Evolutionary conservation across 73 alveolate species (phyloP), one percentile per base, ranked within the genome.

Genomic region (Paramecium bursaria): DNA sequence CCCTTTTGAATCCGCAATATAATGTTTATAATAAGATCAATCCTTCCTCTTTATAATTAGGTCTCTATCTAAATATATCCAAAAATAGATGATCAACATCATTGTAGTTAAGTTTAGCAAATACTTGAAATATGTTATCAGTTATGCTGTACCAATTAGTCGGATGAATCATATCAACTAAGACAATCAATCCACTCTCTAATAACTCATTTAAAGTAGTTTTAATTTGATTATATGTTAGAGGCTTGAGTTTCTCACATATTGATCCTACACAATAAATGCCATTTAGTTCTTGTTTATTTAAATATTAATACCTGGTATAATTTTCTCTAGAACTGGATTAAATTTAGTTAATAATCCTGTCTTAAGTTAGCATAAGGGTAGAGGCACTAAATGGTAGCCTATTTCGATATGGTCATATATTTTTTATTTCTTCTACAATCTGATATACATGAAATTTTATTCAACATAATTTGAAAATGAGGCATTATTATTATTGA

Each of bases 271-370:
- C 55, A 67, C 82, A 35, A 67, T 67, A 39, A 19, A 67, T 67
- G 0, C 82, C 82, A 67, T 67, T 67, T n/a, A n/a, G n/a, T n/a
- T n/a, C n/a, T n/a, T n/a, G n/a, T n/a, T n/a, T n/a, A n/a, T n/a
- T n/a, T n/a, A n/a, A n/a, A n/a, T n/a, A n/a, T n/a, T n/a, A 42
- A 67, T 67, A 11, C 44, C 82, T 17, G 82, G 55, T 67, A 67
- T 19, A 26, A 67, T 25, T 67, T 67, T 67, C 1, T 67, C 53
- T 9, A 67, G 27, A 9, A 67, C 44, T 4, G 82, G 82, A 39
- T 42, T 42, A 35, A 67, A 67, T 9, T 44, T 25, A 25, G 82
- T 67, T 39, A 39, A 42, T 3, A 67, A 35, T 39, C 82, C 82
- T 7, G 33, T 9, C 7, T 22, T 31, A 39, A 67, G 19, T 39